Evolutionary conservation across 345 rosid genomes (phyloP).

Genomic region (Eucalyptus grandis): DNA sequence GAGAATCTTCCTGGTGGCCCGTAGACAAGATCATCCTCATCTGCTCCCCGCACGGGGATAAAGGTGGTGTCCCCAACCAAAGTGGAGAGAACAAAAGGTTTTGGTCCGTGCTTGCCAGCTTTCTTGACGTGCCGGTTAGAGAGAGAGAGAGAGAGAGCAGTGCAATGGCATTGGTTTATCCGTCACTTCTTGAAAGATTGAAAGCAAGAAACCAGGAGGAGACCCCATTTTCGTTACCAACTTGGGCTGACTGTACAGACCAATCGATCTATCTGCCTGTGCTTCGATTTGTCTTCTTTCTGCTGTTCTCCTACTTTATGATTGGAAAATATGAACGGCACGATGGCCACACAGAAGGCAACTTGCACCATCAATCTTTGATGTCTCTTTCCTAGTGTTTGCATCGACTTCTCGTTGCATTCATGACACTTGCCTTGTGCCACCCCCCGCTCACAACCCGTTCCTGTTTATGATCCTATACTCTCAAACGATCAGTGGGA

Average conservation of each 20-base stretch:
- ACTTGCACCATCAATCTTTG: not conserved
- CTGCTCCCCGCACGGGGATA: not conserved
- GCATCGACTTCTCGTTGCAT: not conserved
- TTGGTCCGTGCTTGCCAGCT: not conserved
- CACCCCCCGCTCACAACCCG: not conserved
- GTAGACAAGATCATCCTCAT: not conserved
- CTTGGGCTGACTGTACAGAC: not conserved
- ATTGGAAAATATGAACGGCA: not conserved
- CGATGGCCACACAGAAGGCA: not conserved
- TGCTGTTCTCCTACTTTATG: not conserved
- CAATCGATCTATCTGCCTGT: not conserved
- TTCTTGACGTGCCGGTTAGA: not conserved
- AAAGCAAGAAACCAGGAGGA: not conserved
- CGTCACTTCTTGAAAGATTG: not conserved
- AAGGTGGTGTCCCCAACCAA: not conserved
- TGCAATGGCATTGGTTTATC: not conserved
- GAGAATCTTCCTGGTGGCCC: not conserved
- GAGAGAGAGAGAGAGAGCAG: not conserved
- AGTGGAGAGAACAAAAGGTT: not conserved
- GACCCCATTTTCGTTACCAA: not conserved
- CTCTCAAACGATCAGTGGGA: not conserved
- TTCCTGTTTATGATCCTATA: not conserved
- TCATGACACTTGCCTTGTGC: not conserved
- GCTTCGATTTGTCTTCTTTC: not conserved
- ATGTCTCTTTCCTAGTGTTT: not conserved